Evolutionary conservation across 73 alveolate genomes (phyloP), one percentile per base, ranked within the genome.

Genomic region (Uronychia binucleata): DNA sequence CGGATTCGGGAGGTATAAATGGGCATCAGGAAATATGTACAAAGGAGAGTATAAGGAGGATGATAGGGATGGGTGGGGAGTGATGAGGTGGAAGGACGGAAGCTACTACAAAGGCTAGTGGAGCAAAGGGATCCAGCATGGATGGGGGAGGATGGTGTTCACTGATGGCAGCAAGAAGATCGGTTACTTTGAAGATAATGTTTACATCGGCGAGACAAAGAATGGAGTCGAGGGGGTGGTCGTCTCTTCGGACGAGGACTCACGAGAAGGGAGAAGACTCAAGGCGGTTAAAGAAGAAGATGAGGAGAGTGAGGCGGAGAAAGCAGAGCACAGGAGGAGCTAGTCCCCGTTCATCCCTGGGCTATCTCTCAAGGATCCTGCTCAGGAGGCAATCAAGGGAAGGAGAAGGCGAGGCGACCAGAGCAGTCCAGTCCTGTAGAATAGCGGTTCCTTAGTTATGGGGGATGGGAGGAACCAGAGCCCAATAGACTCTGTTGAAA

Each of bases 21-120:
- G 91, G 90, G 46, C 29, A 31, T 30, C 74, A 29, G 94, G 94
- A 59, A 88, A 82, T 79, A 82, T 57, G 46, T 93, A 93, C 88
- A 87, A 88, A 33, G 98, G 96, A 14, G 92, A 67, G 25, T 84
- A 30, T 46, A 84, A 28, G 34, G 90, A 93, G 75, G 97, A 97
- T 32, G 88, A 91, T 80, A 95, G 86, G 87, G 98, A 95, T 79
- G 97, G 99, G 78, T 87, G 90, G 83, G 99, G 98, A 27, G 79
- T 85, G 34, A 79, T 85, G 84, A 80, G 80, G 28, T 95, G 78
- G 82, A 88, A 88, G 28, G 90, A 93, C 87, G 97, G 97, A 34
- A 94, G 90, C 85, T 77, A 78, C 60, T 93, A 91, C 83, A 95
- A 92, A 59, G 99, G 99, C 26, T 84, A 93, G 29, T 95, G 88